Evolutionary conservation across 495 filamentous ascomycete genomes (phyloP).

Genomic region (Cetradonia linearis): DNA sequence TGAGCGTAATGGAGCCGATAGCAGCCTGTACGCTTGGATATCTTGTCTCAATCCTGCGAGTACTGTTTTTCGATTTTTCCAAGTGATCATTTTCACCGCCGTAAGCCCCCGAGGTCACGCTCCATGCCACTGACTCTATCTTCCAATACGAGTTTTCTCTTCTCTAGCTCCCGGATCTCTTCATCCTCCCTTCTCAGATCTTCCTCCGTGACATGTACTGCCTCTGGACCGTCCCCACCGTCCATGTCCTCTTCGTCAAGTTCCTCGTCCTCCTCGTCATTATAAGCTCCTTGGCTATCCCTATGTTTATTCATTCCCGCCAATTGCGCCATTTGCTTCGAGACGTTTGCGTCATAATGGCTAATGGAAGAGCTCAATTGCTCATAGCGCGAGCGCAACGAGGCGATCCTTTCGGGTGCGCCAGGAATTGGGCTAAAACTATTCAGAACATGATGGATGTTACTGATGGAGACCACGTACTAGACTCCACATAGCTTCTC

Average conservation of each 20-base stretch:
- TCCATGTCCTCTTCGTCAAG: conserved; percentile 33
- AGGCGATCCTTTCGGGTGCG: conserved; percentile 66
- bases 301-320: conserved; percentile 55
- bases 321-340: conserved; percentile 63
- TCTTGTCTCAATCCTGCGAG: background rate
- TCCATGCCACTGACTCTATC: conserved; percentile 71
- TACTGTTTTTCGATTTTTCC: background rate
- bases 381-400: conserved; percentile 59
- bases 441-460: background rate
- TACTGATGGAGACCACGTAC: conserved; percentile 34
- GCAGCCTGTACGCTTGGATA: background rate
- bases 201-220: conserved; percentile 53
- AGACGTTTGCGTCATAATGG: conserved; percentile 69
- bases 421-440: conserved; percentile 58
- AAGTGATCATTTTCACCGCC: conserved; percentile 32
- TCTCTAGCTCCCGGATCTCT: conserved; percentile 66
- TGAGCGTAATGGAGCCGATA: background rate
- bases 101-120: conserved; percentile 60
- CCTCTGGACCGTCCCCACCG: conserved; percentile 23
- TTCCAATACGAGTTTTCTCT: conserved; percentile 66
- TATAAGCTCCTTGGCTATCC: conserved; percentile 32
- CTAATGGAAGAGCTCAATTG: conserved; percentile 63
- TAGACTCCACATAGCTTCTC: conserved; percentile 88
- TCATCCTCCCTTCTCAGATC: conserved; percentile 69
- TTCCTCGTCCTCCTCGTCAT: conserved; percentile 29